phyloP scores from a whole-genome alignment of 139 green algal species.

The Tetradesmus lagerheimii region DNA sequence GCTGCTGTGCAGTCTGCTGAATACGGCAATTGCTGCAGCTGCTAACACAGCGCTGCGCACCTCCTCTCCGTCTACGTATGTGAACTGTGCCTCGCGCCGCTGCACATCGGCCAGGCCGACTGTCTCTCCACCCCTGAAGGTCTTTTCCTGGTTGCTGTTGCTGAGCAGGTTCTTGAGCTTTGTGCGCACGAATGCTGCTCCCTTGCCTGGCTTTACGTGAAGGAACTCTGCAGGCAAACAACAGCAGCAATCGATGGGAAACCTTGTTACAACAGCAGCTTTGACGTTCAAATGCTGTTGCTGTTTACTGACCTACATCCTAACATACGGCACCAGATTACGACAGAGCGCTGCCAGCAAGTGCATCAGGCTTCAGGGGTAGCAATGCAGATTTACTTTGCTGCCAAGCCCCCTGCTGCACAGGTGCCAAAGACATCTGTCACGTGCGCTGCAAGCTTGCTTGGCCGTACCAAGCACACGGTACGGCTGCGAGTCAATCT shows the following conservation, averaged over 20 bases:
- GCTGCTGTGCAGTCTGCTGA: too few species aligned
- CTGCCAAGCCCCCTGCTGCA: too few species aligned
- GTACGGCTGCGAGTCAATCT: conserved; percentile 88
- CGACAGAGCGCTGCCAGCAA: neutral
- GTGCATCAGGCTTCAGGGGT: neutral
- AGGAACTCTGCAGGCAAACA: conserved; percentile 87
- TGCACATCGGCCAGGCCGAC: conserved; percentile 77
- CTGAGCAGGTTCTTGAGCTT: conserved; percentile 99
- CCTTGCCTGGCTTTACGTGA: conserved; percentile 99
- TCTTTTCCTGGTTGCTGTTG: conserved; percentile 91
- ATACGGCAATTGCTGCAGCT: neutral
- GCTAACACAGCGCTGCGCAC: conserved; percentile 8
- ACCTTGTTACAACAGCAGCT: neutral
- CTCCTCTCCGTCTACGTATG: conserved; percentile 83
- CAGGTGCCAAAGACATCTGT: too few species aligned
- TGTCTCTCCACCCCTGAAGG: conserved; percentile 96
- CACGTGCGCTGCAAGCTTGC: neutral
- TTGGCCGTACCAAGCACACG: conserved; percentile 75
- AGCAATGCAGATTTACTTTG: neutral
- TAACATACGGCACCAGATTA: too few species aligned
- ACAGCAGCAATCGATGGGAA: neutral
- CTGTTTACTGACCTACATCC: too few species aligned
- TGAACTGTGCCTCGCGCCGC: conserved; percentile 87
- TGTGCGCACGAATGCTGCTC: conserved; percentile 96
- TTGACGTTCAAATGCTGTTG: too few species aligned